These are phyloP conservation scores for Pseudozyma thailandica DNA, from an alignment of 1,284 basidiomycete genomes.

Conservation along the genomic window DNA sequence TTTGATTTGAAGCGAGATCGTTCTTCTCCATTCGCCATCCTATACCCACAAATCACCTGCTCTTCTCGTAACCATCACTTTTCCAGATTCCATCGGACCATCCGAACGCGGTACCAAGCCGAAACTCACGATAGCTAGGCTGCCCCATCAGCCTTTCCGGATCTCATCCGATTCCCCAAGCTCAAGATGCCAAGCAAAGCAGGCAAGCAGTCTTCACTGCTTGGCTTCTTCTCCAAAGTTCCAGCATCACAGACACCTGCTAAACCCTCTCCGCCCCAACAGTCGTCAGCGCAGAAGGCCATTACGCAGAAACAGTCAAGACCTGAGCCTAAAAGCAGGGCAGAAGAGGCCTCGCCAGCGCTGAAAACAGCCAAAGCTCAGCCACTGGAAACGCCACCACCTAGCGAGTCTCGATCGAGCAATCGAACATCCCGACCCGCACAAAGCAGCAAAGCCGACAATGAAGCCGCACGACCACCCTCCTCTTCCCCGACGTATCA, in stretches of 20 bases:
- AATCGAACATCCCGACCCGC: slow-evolving; percentile 14
- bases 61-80: too few relatives aligned
- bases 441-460: not conserved
- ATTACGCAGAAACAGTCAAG: not conserved
- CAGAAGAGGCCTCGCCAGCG: slow-evolving; percentile 13
- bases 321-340: not conserved
- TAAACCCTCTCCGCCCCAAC: slow-evolving; percentile 14
- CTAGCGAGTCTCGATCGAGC: slow-evolving; percentile 34
- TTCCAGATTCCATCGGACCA: not conserved
- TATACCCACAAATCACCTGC: too few relatives aligned
- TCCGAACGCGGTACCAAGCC: not conserved
- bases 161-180: slow-evolving; percentile 8
- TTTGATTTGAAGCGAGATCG: not conserved
- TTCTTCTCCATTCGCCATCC: not conserved
- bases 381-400: slow-evolving; percentile 41
- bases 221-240: slow-evolving; percentile 55
- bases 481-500: slow-evolving; percentile 36
- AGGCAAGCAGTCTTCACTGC: slow-evolving; percentile 51
- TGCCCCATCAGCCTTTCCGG: slow-evolving; percentile 3
- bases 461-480: slow-evolving; percentile 10
- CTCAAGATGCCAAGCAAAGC: slow-evolving; percentile 24
- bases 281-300: slow-evolving; percentile 1
- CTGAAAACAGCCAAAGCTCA: slow-evolving; percentile 13
- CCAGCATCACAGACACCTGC: slow-evolving; percentile 19
- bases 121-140: not conserved